These are phyloP conservation scores for Volvox carteri DNA, from an alignment of 163 green algal species.

Conservation along the genomic window DNA sequence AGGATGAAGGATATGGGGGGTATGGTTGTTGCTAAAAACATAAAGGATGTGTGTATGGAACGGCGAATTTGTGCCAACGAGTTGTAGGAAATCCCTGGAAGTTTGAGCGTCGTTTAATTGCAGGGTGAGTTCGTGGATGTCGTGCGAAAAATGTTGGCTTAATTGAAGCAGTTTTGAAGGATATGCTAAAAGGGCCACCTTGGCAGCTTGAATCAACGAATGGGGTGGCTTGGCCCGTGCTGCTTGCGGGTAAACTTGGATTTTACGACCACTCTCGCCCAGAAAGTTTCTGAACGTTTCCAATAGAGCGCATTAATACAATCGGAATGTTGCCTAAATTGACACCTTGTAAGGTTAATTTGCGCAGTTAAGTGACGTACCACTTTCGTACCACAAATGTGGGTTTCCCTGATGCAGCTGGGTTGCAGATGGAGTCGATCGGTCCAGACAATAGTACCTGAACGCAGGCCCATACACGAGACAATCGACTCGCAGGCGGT, in stretches of 20 bases:
- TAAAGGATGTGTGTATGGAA: background rate
- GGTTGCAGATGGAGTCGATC: background rate
- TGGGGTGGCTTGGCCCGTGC: background rate
- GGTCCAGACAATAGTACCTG: no score
- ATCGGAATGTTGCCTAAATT: no score
- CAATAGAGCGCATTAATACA: no score
- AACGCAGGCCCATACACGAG: background rate
- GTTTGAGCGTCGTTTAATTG: background rate
- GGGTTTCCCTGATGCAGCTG: background rate
- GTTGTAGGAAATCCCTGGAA: background rate
- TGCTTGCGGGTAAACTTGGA: background rate
- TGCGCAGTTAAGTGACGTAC: no score
- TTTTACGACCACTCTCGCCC: no score
- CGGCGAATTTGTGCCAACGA: background rate
- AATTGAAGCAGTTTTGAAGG: background rate
- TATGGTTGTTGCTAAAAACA: no score
- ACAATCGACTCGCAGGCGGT: slow-evolving; percentile 31
- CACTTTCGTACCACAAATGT: background rate
- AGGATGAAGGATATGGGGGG: no score
- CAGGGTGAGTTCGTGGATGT: background rate
- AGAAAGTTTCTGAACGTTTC: slow-evolving; percentile 3
- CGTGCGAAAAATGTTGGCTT: background rate
- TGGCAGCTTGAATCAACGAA: no score
- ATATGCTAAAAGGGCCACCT: no score
- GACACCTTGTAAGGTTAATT: no score